Evolutionary conservation across 2,329 filamentous ascomycete species (phyloP), one percentile per base, ranked within the genome.

Genomic region (Ophiostoma himal-ulmi): DNA sequence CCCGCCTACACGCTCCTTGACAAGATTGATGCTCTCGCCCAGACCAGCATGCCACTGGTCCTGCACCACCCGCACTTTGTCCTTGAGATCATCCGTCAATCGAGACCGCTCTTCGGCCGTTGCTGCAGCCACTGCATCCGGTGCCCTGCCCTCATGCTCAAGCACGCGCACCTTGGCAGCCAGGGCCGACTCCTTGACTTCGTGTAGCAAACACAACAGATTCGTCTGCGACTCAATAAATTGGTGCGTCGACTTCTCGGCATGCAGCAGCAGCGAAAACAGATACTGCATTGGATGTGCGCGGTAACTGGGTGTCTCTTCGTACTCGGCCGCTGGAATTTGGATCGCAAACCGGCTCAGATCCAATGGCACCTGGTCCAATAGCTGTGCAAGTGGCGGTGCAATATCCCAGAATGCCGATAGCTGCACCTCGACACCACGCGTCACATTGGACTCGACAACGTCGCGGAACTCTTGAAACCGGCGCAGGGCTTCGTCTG

Each of bases 371-470:
- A 97, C 89, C 75, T 91, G 91, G 72, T 96, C 91, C 13, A 96
- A 85, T 66, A 98, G 83, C 20, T 89, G 85, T 36, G 90, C 84
- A 0, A 99, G 84, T 3, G 89, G 88, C 2, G 95, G 95, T 1
- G 94, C 94, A 76, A 98, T 96, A 77, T 99, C 95, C 95, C 95
- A 99, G 78, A 98, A 99, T 0, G 94, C 94, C 11, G 91, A 94
- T 2, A 97, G 85, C 80, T 98, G 95, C 70, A 93, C 87, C 78
- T 97, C 93, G 13, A 98, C 93, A 20, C 94, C 95, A 11, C 92
- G 89, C 26, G 89, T 88, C 30, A 97, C 94, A 70, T 95, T 95
- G 75, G 89, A 85, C 77, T 97, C 93, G 39, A 97, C 88, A 7
- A 95, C 87, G 66, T 86, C 84, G 74, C 92, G 85, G 77, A 98